Conservation (phyloP, 1,284 basidiomycete species). For the Microbotryum lychnidis-dioicae region DNA sequence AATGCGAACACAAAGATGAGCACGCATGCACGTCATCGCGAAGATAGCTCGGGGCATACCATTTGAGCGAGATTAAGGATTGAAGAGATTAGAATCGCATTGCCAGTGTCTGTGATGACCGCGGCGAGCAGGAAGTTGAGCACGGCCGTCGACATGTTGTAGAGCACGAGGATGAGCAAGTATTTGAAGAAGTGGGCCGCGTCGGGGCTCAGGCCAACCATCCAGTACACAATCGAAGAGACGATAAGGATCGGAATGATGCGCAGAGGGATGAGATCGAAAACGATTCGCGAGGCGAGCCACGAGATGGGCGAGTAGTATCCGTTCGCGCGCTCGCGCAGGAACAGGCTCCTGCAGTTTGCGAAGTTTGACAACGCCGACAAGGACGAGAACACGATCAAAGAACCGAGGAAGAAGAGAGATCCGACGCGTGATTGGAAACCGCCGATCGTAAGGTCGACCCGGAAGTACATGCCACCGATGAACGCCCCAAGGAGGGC, state of each 20-base stretch:
- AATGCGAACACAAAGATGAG: background rate
- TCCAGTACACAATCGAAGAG: slow-evolving; percentile 50
- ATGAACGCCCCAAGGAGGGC: slow-evolving; percentile 57
- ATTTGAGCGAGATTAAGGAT: slow-evolving; percentile 33
- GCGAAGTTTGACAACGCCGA: slow-evolving; percentile 80
- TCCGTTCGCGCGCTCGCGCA: slow-evolving; percentile 62
- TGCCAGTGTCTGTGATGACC: slow-evolving; percentile 69
- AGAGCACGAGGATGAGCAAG: slow-evolving; percentile 65
- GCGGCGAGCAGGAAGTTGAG: slow-evolving; percentile 80
- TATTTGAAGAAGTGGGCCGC: slow-evolving; percentile 73
- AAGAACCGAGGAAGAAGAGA: slow-evolving; percentile 73
- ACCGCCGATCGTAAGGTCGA: slow-evolving; percentile 68
- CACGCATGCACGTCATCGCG: slow-evolving; percentile 10
- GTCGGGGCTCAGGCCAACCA: slow-evolving; percentile 70
- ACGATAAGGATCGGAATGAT: slow-evolving; percentile 75
- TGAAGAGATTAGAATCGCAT: slow-evolving; percentile 66
- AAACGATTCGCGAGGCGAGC: slow-evolving; percentile 71
- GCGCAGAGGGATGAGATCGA: slow-evolving; percentile 74
- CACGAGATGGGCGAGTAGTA: slow-evolving; percentile 64
- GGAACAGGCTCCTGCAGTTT: slow-evolving; percentile 68
- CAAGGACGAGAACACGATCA: slow-evolving; percentile 77
- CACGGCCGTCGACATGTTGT: slow-evolving; percentile 69
- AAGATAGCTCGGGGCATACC: background rate
- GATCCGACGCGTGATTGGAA: slow-evolving; percentile 87
- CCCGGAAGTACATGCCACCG: slow-evolving; percentile 76